Base-by-base conservation (phyloP, 768 basidiomycete species). In the Termitomyces sp. region DNA sequence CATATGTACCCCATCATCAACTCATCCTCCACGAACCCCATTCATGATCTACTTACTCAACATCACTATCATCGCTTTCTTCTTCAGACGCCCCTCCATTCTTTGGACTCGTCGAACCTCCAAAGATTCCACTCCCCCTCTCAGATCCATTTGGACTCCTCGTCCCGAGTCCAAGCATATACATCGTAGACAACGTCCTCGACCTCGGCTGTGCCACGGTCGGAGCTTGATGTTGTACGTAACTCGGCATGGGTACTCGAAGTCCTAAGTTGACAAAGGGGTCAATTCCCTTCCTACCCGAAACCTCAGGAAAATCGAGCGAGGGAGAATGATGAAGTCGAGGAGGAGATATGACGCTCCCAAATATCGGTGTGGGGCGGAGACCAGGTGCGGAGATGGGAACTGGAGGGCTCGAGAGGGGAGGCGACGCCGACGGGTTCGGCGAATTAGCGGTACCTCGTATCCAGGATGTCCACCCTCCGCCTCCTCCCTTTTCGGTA, bases 341-440 rank as follows among this genome's bases (percentile, higher is more conserved):
- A 2, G 85, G 85, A 12, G 77, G 79, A 1, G 85, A 87, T 77
- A 90, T 87, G 38, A 88, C 78, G 34, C 79, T 72, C 12, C 87
- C 87, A 62, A 90, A 90, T 30, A 85, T 88, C 17, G 78, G 78
- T 12, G 74, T 70, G 4, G 68, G 64, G 8, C 58, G 59, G 5
- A 66, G 44, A 65, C 59, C 65, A 63, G 64, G 67, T 22, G 62
- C 57, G 14, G 55, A 61, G 21, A 56, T 48, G 10, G 50, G 64
- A n/a, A 54, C 65, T 40, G 76, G 76, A 59, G 69, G 80, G 5
- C 35, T 49, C 15, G 22, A 17, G 22, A 24, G 17, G 5, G 47
- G 17, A 7, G 46, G 21, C 9, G 47, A 26, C 10, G 22, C 8
- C 5, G 22, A 38, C 2, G 24, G 37, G 24, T 24, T 10, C 15